Evolutionary conservation across 805 yeast species (phyloP).

Genomic region (Candida tammaniensis): DNA sequence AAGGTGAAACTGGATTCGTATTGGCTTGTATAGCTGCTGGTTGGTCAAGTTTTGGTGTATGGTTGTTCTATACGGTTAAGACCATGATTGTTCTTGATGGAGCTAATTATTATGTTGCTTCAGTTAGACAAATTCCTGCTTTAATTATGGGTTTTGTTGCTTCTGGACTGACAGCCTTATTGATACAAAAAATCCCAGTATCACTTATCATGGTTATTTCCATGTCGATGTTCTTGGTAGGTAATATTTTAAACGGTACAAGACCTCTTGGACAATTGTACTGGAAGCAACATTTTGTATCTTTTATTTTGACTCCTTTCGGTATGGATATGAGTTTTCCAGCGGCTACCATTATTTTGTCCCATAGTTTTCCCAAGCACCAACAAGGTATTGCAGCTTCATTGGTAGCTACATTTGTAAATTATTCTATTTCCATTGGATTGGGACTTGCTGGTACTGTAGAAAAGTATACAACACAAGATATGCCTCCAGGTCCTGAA

Average conservation of each 20-base stretch:
- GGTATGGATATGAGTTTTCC: constrained; percentile 84
- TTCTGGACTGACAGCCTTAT: constrained; percentile 46
- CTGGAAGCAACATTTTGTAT: constrained; percentile 58
- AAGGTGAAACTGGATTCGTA: constrained; percentile 45
- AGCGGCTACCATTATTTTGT: constrained; percentile 61
- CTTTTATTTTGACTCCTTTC: constrained; percentile 52
- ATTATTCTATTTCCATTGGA: constrained; percentile 53
- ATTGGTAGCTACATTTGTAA: constrained; percentile 64
- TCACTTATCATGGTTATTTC: constrained; percentile 50
- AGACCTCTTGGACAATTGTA: constrained; percentile 60
- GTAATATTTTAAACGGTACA: constrained; percentile 48
- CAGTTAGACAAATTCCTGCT: constrained; percentile 20
- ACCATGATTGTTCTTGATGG: constrained; percentile 28
- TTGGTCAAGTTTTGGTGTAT: constrained; percentile 76
- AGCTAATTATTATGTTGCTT: constrained; percentile 21
- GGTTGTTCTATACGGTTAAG: constrained; percentile 58
- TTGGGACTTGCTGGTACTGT: constrained; percentile 36
- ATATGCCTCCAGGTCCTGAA: constrained; percentile 13
- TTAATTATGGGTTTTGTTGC: constrained; percentile 55
- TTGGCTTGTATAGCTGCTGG: constrained; percentile 57
- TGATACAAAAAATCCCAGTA: constrained; percentile 46
- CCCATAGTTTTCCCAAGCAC: constrained; percentile 54
- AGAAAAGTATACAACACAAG: constrained; percentile 23
- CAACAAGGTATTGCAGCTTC: constrained; percentile 82
- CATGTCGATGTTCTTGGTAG: constrained; percentile 51